phyloP scores from a whole-genome alignment of 2,329 filamentous ascomycete species.

The Sporothrix phasma region DNA sequence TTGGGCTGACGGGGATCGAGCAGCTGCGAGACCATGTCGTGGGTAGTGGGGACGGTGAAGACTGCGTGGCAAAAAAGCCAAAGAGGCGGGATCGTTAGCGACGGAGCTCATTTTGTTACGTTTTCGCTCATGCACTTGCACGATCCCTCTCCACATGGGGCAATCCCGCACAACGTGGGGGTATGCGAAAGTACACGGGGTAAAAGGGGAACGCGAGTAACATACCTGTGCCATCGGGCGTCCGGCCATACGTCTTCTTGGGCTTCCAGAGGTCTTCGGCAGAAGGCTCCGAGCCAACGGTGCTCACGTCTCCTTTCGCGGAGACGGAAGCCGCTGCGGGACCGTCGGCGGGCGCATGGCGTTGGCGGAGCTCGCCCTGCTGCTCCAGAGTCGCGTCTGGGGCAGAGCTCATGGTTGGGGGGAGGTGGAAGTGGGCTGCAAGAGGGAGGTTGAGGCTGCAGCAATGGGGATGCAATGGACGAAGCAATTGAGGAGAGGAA shows the following conservation, averaged over 20 bases:
- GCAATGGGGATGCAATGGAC: background rate
- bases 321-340: background rate
- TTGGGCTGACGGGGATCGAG: slow-evolving; percentile 92
- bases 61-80: slow-evolving; percentile 43
- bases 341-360: slow-evolving; percentile 7
- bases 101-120: background rate
- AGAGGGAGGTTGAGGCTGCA: background rate
- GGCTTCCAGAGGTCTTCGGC: slow-evolving; percentile 21
- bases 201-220: slow-evolving; percentile 19
- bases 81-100: slow-evolving; percentile 7
- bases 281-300: background rate
- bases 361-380: slow-evolving; percentile 13
- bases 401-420: slow-evolving; percentile 13
- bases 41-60: slow-evolving; percentile 88
- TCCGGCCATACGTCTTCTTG: slow-evolving; percentile 81
- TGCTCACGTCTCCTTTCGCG: background rate
- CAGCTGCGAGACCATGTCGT: slow-evolving; percentile 98
- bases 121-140: background rate
- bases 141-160: slow-evolving; percentile 4
- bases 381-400: slow-evolving; percentile 13
- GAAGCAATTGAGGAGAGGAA: background rate
- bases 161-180: background rate
- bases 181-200: background rate
- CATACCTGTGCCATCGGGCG: slow-evolving; percentile 82
- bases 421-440: background rate